Evolutionary conservation across 2,329 filamentous ascomycete species (phyloP).

Genomic region (Tolypocladium endophyticum): DNA sequence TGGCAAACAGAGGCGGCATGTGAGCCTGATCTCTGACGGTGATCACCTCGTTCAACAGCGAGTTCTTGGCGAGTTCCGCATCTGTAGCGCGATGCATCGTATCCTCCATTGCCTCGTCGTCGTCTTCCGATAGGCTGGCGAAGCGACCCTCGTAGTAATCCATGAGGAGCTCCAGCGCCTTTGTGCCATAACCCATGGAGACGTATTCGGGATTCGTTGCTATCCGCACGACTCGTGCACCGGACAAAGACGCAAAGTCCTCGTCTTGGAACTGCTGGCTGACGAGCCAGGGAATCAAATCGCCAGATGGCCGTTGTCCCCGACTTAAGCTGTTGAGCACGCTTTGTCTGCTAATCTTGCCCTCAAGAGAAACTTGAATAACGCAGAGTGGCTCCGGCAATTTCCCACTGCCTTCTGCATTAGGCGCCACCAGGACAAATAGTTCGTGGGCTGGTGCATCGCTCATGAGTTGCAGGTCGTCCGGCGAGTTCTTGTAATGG

Average conservation of each 20-base stretch:
- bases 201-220: slow-evolving; percentile 93
- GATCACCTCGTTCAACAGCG: slow-evolving; percentile 76
- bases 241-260: slow-evolving; percentile 87
- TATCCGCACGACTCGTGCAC: slow-evolving; percentile 84
- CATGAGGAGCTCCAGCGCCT: slow-evolving; percentile 73
- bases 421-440: slow-evolving; percentile 84
- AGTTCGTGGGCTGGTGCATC: slow-evolving; percentile 95
- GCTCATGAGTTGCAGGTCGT: slow-evolving; percentile 97
- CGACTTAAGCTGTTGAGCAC: slow-evolving; percentile 82
- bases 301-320: slow-evolving; percentile 80
- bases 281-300: slow-evolving; percentile 94
- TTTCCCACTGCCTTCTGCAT: slow-evolving; percentile 63
- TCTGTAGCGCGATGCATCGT: slow-evolving; percentile 74
- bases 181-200: slow-evolving; percentile 86
- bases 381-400: slow-evolving; percentile 91
- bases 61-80: slow-evolving; percentile 64
- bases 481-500: slow-evolving; percentile 96
- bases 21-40: slow-evolving; percentile 80
- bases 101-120: slow-evolving; percentile 39
- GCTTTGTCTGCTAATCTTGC: slow-evolving; percentile 86
- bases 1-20: slow-evolving; percentile 89
- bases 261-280: slow-evolving; percentile 98
- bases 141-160: slow-evolving; percentile 97
- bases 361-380: slow-evolving; percentile 88
- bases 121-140: slow-evolving; percentile 67